Evolutionary conservation across 805 yeast species (phyloP).

Genomic region (Yarrowia alimentaria): DNA sequence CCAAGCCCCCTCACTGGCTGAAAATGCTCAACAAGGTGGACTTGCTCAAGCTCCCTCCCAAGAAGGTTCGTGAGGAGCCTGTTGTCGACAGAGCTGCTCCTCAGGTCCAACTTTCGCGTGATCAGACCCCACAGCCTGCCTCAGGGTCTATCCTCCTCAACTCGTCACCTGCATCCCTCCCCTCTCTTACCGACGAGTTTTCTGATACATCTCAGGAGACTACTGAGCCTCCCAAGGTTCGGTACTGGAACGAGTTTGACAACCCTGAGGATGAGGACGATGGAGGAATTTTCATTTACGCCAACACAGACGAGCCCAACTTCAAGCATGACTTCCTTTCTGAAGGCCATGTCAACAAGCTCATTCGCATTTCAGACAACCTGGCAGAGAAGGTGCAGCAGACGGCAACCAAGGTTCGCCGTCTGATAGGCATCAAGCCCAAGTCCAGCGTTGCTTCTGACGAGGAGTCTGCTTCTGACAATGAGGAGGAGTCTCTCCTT

Average conservation of each 20-base stretch:
- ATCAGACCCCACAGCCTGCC: not conserved
- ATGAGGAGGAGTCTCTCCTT: constrained; percentile 25
- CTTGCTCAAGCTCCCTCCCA: constrained; percentile 42
- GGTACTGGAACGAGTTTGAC: constrained; percentile 71
- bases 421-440: constrained; percentile 23
- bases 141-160: constrained; percentile 22
- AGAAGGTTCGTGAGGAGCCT: constrained; percentile 5
- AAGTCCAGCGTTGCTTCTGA: not conserved
- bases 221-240: constrained; percentile 32
- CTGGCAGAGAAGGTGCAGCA: constrained; percentile 30
- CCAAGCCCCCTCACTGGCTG: constrained; percentile 45
- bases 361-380: constrained; percentile 37
- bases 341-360: constrained; percentile 38
- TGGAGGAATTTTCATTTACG: constrained; percentile 41
- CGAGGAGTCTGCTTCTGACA: constrained; percentile 24
- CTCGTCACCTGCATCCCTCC: constrained; percentile 11
- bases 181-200: constrained; percentile 13
- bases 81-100: not conserved
- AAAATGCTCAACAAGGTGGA: constrained; percentile 40
- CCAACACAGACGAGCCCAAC: constrained; percentile 40
- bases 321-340: constrained; percentile 33
- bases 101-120: constrained; percentile 1
- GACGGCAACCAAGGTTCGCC: constrained; percentile 20
- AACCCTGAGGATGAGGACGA: constrained; percentile 52
- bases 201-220: constrained; percentile 18